phyloP scores from a whole-genome alignment of 192 early-diverging fungal species.

The Backusella tuberculispora region DNA sequence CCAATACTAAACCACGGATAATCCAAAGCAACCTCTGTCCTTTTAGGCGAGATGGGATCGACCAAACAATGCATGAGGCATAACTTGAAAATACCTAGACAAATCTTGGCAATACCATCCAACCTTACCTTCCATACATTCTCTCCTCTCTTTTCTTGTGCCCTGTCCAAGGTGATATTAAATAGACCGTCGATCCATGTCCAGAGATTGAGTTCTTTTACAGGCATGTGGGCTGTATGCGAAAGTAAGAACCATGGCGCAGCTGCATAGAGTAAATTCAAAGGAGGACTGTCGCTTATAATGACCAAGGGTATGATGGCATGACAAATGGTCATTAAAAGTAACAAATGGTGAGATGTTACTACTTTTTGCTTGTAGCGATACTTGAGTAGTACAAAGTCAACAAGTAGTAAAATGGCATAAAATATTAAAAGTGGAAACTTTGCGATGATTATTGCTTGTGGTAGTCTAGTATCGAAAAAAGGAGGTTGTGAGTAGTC shows the following conservation, averaged over 20 bases:
- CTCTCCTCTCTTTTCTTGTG: not conserved
- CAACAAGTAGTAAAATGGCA: not conserved
- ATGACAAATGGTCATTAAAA: not conserved
- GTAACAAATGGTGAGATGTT: not conserved
- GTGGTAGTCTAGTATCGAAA: constrained; percentile 4
- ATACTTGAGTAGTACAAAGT: constrained; percentile 13
- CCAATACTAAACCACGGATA: not conserved
- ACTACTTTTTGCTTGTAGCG: not conserved
- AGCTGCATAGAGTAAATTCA: constrained; percentile 3
- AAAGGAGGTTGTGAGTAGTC: not conserved
- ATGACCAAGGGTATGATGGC: not conserved
- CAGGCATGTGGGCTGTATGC: constrained; percentile 2
- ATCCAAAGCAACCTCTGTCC: not conserved
- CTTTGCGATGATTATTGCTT: not conserved
- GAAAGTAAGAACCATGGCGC: not conserved
- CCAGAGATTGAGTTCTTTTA: not conserved
- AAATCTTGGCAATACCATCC: constrained; percentile 22
- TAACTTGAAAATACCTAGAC: constrained; percentile 15
- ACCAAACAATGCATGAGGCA: constrained; percentile 2
- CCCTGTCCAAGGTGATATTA: not conserved
- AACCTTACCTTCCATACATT: not conserved
- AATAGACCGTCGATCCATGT: not conserved
- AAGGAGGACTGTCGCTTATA: not conserved
- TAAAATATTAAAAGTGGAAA: not conserved
- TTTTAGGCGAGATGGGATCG: not conserved